Evolutionary conservation across 192 early-diverging fungal species (phyloP).

Genomic region (Backusella liffmaniae): DNA sequence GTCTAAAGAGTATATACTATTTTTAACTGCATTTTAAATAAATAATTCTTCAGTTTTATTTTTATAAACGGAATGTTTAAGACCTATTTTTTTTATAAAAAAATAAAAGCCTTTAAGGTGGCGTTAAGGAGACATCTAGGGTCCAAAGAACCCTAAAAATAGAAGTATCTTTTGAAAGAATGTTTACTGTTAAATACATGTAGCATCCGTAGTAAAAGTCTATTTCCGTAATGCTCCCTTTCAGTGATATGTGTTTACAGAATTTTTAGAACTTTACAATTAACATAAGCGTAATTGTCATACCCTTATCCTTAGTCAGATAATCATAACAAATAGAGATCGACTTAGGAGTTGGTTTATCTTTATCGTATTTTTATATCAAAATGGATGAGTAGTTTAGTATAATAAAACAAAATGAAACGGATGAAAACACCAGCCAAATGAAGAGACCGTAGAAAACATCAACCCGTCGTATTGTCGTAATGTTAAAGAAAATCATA

Average conservation of each 20-base stretch:
- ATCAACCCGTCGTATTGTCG: background rate
- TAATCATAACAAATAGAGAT: background rate
- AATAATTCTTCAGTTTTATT: background rate
- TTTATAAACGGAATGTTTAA: constrained; percentile 5
- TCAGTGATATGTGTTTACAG: background rate
- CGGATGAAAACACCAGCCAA: background rate
- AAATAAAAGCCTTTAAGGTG: background rate
- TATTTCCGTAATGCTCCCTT: background rate
- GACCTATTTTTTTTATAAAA: background rate
- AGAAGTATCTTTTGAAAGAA: background rate
- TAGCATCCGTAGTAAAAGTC: background rate
- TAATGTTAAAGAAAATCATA: background rate
- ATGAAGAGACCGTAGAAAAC: background rate
- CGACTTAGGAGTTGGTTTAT: background rate
- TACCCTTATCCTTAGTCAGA: background rate
- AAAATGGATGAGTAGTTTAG: background rate
- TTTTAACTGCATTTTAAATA: background rate
- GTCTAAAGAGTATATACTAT: constrained; percentile 3
- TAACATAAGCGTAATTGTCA: background rate
- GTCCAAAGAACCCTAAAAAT: background rate
- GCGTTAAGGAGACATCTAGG: background rate
- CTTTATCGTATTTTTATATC: background rate
- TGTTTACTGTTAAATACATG: background rate
- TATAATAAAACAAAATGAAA: background rate
- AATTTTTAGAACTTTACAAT: background rate